Conservation (phyloP, 495 filamentous ascomycete genomes). For the Aspergillus steynii region DNA sequence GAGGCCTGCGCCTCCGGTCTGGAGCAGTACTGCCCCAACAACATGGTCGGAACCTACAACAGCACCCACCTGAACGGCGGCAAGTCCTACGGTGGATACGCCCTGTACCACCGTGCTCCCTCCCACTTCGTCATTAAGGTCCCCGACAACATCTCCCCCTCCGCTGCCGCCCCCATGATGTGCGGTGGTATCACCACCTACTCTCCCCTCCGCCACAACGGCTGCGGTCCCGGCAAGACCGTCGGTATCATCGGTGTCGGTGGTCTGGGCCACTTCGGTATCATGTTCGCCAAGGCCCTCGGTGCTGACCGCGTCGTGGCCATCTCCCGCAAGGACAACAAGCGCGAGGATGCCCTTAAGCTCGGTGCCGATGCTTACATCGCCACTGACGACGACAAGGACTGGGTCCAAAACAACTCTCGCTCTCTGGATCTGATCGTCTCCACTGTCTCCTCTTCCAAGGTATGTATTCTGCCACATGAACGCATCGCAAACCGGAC, state of each 20-base stretch:
- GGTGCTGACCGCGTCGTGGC: conserved; percentile 69
- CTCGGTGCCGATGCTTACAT: conserved; percentile 61
- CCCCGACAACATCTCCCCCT: conserved; percentile 53
- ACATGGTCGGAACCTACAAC: conserved; percentile 40
- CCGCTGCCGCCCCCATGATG: conserved; percentile 70
- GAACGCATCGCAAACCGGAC: neutral
- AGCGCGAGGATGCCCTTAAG: conserved; percentile 65
- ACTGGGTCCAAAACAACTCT: conserved; percentile 62
- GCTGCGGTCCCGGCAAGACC: conserved; percentile 69
- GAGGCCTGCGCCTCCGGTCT: conserved; percentile 57
- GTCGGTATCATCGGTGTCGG: conserved; percentile 78
- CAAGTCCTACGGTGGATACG: conserved; percentile 64
- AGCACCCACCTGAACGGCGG: conserved; percentile 36
- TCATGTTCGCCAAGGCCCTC: conserved; percentile 58
- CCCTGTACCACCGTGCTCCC: conserved; percentile 65
- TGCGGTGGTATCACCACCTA: conserved; percentile 76
- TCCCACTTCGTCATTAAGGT: conserved; percentile 74
- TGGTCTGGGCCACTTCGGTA: conserved; percentile 66
- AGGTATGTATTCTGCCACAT: conserved; percentile 22
- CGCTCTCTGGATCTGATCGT: conserved; percentile 70
- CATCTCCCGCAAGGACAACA: conserved; percentile 63
- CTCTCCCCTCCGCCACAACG: conserved; percentile 64
- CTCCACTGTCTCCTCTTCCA: conserved; percentile 64
- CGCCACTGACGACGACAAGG: conserved; percentile 69
- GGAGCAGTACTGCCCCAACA: conserved; percentile 61